Base-by-base conservation (phyloP, 331 rosid species). In the Malus hybrid region DNA sequence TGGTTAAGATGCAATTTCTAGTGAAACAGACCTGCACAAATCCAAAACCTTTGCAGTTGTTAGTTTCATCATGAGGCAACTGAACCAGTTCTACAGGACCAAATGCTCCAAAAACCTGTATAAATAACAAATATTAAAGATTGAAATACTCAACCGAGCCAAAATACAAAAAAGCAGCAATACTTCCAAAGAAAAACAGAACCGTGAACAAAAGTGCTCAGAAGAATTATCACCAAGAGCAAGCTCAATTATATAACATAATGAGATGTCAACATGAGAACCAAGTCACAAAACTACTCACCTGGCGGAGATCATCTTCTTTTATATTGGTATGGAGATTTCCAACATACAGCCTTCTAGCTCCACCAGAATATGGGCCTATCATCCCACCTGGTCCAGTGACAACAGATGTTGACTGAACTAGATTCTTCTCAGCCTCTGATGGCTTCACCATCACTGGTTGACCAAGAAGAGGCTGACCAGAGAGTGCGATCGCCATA, bases 401-500 rank as follows among this genome's bases (percentile, higher is more conserved):
- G 74, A 81, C 82, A 65, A 84, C 91, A 62, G 96, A 70, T 44
- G 97, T 85, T 79, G 99, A 87, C 77, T 94, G 99, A 70, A 86
- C 97, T 73, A 92, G 88, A 88, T 94, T 94, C 83, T 94, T 94
- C 84, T 94, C 99, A 29, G 99, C 99, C 91, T 94, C 99, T 39
- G 99, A 94, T 81, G 99, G 99, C 83, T 94, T 94, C 76, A 94
- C 99, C 99, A 94, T 94, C 77, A 94, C 99, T 71, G 97, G 99
- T 76, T 87, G 95, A 81, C 97, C 83, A 60, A 88, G 97, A 80
- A 94, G 88, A 72, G 86, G 90, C 87, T 92, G 99, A 42, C 99
- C 96, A 52, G 99, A 90, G 67, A 94, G 97, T 46, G 99, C 99
- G 74, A 94, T 94, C 46, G 99, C 97, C 99, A 94, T 94, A 68